Conservation (phyloP, 2,329 filamentous ascomycete genomes). For the Colletotrichum coccodes region DNA sequence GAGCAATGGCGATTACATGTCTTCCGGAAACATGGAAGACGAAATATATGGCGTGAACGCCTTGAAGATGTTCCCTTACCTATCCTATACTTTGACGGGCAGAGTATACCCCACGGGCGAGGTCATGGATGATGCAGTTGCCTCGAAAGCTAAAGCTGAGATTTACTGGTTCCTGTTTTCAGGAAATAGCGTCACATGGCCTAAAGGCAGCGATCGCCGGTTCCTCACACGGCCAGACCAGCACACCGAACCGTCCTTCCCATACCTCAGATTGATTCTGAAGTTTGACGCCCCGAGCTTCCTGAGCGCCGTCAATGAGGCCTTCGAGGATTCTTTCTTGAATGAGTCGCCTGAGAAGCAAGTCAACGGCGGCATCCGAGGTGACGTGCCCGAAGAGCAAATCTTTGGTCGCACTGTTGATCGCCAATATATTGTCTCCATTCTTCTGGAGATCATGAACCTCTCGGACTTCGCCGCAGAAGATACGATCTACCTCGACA, state of each 20-base stretch:
- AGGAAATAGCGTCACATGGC: constrained; percentile 81
- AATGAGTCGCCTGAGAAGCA: constrained; percentile 80
- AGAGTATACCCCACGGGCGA: constrained; percentile 91
- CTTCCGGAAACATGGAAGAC: constrained; percentile 65
- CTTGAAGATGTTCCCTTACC: constrained; percentile 92
- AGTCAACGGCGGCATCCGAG: constrained; percentile 60
- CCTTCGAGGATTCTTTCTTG: constrained; percentile 93
- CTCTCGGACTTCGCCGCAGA: constrained; percentile 77
- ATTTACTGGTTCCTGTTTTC: constrained; percentile 96
- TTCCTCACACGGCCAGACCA: constrained; percentile 69
- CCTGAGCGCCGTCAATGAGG: constrained; percentile 94
- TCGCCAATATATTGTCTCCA: constrained; percentile 91
- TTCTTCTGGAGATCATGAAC: constrained; percentile 91
- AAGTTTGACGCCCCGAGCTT: constrained; percentile 93
- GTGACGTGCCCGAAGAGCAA: constrained; percentile 71
- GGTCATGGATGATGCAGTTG: constrained; percentile 76
- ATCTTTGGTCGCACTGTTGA: constrained; percentile 80
- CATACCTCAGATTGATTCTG: constrained; percentile 85
- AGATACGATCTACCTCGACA: constrained; percentile 95
- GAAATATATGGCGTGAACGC: constrained; percentile 76
- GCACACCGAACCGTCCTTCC: constrained; percentile 78
- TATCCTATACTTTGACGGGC: constrained; percentile 91
- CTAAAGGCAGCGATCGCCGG: constrained; percentile 67
- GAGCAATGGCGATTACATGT: constrained; percentile 62
- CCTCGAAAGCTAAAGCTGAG: constrained; percentile 82